Conservation (phyloP, 140 eudicot species). For the Bidens hawaiensis region DNA sequence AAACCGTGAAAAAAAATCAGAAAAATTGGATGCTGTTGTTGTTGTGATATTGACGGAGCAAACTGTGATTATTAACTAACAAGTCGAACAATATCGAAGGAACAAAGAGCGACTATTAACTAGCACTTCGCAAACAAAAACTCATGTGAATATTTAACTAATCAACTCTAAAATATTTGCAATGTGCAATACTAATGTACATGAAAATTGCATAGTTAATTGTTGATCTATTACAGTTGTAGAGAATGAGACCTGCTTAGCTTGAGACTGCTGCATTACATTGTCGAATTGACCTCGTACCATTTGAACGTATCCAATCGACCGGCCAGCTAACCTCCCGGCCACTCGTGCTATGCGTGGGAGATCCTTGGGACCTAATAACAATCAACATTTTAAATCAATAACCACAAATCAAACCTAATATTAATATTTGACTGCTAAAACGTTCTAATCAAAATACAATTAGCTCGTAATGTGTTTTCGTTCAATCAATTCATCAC, state of each 20-base stretch:
- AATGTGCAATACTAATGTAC: not conserved
- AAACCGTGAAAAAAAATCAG: too few relatives aligned
- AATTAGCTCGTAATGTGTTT: not conserved
- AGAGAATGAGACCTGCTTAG: constrained; percentile 69
- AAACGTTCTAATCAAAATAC: not conserved
- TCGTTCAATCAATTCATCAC: not conserved
- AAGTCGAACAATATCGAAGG: too few relatives aligned
- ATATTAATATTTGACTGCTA: too few relatives aligned
- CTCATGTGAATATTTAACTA: not conserved
- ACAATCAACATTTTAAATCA: constrained; percentile 1
- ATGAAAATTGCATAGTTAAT: not conserved
- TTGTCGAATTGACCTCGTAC: constrained; percentile 77
- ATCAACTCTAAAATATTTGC: not conserved
- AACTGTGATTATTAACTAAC: too few relatives aligned
- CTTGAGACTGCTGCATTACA: constrained; percentile 85
- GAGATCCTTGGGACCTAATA: constrained; percentile 71
- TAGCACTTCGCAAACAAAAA: not conserved
- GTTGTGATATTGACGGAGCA: too few relatives aligned
- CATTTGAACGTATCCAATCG: constrained; percentile 66
- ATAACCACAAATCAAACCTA: not conserved
- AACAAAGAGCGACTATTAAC: too few relatives aligned
- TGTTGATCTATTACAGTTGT: not conserved
- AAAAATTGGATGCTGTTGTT: too few relatives aligned
- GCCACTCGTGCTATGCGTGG: constrained; percentile 66
- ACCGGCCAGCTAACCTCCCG: constrained; percentile 64